These are phyloP conservation scores for Gryganskiella cystojenkinii DNA, from an alignment of 192 early-diverging fungal species.

Conservation along the genomic window DNA sequence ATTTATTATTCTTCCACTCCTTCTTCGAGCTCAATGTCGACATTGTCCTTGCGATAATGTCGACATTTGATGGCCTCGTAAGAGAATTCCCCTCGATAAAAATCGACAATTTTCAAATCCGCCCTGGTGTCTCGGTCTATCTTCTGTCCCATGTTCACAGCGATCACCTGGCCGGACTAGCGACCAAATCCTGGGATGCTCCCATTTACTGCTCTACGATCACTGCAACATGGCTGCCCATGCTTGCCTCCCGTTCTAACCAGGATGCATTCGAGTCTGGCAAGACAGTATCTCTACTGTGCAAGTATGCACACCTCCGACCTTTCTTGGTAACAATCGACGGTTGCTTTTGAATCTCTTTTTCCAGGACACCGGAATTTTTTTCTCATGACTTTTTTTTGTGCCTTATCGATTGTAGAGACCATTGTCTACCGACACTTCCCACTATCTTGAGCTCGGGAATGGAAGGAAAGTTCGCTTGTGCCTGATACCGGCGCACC, in stretches of 20 bases:
- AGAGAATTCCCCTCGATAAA: constrained; percentile 60
- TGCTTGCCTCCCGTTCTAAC: constrained; percentile 29
- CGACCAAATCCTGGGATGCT: constrained; percentile 30
- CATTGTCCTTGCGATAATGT: too few relatives aligned
- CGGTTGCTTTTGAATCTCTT: background rate
- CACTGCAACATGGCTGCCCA: constrained; percentile 53
- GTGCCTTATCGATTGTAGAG: constrained; percentile 11
- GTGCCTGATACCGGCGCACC: constrained; percentile 59
- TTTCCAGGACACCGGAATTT: background rate
- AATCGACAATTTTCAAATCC: constrained; percentile 52
- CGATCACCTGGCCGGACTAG: constrained; percentile 59
- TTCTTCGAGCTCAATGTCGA: too few relatives aligned
- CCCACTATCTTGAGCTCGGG: constrained; percentile 44
- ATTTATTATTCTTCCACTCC: too few relatives aligned
- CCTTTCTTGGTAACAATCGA: constrained; percentile 30
- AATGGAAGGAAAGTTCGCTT: constrained; percentile 44
- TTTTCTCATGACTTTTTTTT: background rate
- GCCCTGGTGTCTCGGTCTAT: constrained; percentile 34
- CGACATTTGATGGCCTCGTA: constrained; percentile 64
- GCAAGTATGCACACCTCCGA: constrained; percentile 31
- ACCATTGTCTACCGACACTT: constrained; percentile 18
- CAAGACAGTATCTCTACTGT: background rate
- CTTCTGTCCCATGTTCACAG: constrained; percentile 59
- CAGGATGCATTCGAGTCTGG: constrained; percentile 29
- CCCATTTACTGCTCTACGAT: constrained; percentile 62